phyloP scores from a whole-genome alignment of 768 basidiomycete genomes.

The Symmetrospora coprosmae region DNA sequence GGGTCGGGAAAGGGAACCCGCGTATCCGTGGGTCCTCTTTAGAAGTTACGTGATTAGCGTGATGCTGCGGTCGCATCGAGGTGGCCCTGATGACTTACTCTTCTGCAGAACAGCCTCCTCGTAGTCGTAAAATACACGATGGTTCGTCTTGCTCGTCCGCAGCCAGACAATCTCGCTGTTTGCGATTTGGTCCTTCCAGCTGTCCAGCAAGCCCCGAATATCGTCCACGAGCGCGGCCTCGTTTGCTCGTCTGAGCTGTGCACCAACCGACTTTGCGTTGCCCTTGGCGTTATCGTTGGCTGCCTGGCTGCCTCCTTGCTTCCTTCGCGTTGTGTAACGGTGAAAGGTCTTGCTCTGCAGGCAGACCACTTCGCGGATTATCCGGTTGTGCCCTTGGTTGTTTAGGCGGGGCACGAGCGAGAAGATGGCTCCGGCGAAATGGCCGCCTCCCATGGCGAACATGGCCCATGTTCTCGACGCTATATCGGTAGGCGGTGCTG shows the following conservation, averaged over 20 bases:
- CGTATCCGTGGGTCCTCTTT: constrained; percentile 65
- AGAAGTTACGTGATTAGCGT: too few relatives aligned
- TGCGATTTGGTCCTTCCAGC: constrained; percentile 76
- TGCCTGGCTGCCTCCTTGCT: constrained; percentile 91
- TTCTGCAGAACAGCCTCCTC: constrained; percentile 63
- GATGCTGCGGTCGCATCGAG: too few relatives aligned
- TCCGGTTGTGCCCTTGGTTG: constrained; percentile 43
- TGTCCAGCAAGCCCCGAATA: constrained; percentile 63
- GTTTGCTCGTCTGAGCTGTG: constrained; percentile 80
- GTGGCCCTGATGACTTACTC: constrained; percentile 35
- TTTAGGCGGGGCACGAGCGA: constrained; percentile 35
- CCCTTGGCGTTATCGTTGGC: constrained; percentile 86
- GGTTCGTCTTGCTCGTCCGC: constrained; percentile 72
- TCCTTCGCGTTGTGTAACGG: constrained; percentile 90
- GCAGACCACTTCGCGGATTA: constrained; percentile 66
- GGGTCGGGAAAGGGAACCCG: constrained; percentile 89
- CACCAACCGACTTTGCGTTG: constrained; percentile 84
- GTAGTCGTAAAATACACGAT: constrained; percentile 77
- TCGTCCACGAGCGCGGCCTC: constrained; percentile 85
- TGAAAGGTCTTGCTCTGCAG: constrained; percentile 90
- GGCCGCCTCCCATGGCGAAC: constrained; percentile 95
- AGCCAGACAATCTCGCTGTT: constrained; percentile 85
- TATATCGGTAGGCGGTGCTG: constrained; percentile 25
- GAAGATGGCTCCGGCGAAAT: constrained; percentile 84
- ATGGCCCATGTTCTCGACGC: constrained; percentile 60